Base-by-base conservation (phyloP, 768 basidiomycete genomes). In the Termitomyces sp. region DNA sequence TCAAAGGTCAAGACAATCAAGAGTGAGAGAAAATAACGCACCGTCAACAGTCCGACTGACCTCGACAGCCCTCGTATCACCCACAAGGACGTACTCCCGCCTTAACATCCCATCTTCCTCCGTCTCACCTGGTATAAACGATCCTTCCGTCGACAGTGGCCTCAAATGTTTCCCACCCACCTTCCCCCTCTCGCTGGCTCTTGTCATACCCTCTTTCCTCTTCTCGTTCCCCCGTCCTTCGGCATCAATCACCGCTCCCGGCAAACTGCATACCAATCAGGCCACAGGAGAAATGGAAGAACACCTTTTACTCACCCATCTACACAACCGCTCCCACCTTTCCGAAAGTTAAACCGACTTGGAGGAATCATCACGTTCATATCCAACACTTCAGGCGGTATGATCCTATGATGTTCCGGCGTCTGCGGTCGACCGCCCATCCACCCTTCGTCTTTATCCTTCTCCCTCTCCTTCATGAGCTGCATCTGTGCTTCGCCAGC, bases 31-130 rank as follows among this genome's bases (percentile, higher is more conserved):
- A 52, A 28, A 26, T 18, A 70, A 85, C 64, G 39, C 60, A 90
- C 95, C 95, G 75, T 98, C 96, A 1, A 96, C 88, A 3, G 93
- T 83, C 16, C 85, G 84, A 68, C 92, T 93, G 69, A 98, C 92
- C 68, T 98, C 95, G 2, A 98, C 90, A 2, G 91, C 91, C 51
- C 87, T 81, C 54, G 82, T 84, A 70, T 99, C 94, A 44, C 89
- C 94, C 1, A 98, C 91, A 1, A 99, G 82, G 0, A 98, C 96
- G 64, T 99, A 99, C 66, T 98, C 96, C 60, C 85, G 81, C 53
- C 88, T 80, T 50, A 92, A 77, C 51, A 86, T 75, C 0, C 88
- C 88, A 66, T 92, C 90, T 66, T 92, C 90, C 65, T 92, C 90
- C 0, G 86, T 88, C 69, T 92, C 90, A 3, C 90, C 90, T 12